Conservation (phyloP, 352 stramenopile genomes). For the Globisporangium megalacanthum region DNA sequence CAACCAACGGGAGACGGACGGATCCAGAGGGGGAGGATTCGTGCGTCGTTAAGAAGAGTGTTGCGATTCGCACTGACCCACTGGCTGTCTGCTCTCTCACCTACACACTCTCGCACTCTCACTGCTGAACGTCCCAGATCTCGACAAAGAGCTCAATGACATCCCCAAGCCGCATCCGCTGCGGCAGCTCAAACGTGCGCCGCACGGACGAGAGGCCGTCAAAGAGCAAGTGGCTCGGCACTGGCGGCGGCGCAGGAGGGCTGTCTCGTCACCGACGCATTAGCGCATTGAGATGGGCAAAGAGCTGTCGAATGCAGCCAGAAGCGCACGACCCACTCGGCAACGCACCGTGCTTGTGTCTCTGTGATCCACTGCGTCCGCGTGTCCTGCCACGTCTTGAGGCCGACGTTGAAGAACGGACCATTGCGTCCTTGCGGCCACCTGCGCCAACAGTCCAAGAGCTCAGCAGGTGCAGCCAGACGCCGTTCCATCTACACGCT, state of each 20-base stretch:
- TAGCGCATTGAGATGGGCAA: no score
- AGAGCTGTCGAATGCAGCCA: no score
- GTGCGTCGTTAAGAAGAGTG: no score
- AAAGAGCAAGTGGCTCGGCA: constrained; percentile 74
- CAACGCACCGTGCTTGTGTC: constrained; percentile 56
- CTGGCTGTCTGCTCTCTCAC: no score
- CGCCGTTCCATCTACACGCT: background rate
- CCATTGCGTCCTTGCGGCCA: constrained; percentile 86
- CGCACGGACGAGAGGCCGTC: constrained; percentile 81
- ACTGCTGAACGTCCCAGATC: constrained; percentile 87
- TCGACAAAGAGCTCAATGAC: constrained; percentile 85
- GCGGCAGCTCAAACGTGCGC: constrained; percentile 81
- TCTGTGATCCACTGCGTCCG: constrained; percentile 63
- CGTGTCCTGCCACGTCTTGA: constrained; percentile 73
- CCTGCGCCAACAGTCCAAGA: constrained; percentile 14
- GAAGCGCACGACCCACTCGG: no score
- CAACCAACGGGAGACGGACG: no score
- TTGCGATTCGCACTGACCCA: no score
- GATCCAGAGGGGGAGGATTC: no score
- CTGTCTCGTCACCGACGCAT: constrained; percentile 17
- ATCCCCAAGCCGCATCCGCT: constrained; percentile 79
- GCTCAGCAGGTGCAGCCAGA: background rate
- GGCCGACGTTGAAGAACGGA: constrained; percentile 79
- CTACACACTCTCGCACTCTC: background rate
- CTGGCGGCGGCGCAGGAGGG: constrained; percentile 52